Percentiles rank a stretch among this genome's conserved stretches.
Conservation (phyloP, 2,329 filamentous ascomycete genomes). For the Fusarium chaquense region DNA sequence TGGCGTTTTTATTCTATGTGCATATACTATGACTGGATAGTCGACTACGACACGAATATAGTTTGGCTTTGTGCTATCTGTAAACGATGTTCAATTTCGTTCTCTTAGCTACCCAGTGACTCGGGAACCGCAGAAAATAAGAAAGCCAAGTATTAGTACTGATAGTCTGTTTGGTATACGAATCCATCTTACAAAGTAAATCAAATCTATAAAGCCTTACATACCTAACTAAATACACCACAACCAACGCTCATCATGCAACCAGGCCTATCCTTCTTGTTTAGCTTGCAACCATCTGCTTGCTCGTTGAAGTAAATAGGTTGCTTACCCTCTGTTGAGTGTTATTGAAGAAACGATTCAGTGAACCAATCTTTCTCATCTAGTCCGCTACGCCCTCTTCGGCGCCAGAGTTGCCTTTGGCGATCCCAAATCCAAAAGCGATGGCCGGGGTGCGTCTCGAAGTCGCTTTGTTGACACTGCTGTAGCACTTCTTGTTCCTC, state of each 20-base stretch:
- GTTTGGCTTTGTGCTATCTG: not conserved
- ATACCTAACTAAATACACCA: not conserved
- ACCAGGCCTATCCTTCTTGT: not conserved
- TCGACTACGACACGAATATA: constrained; percentile 19
- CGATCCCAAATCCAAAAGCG: constrained; percentile 27
- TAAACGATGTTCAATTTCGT: not conserved
- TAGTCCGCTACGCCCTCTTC: constrained; percentile 4
- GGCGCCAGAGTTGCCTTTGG: constrained; percentile 22
- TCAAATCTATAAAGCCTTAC: not conserved
- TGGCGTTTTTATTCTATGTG: constrained; percentile 33
- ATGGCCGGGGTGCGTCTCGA: constrained; percentile 23
- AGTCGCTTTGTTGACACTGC: constrained; percentile 1
- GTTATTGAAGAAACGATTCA: constrained; percentile 7
- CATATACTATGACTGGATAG: constrained; percentile 30
- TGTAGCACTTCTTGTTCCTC: not conserved
- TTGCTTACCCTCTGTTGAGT: constrained; percentile 6
- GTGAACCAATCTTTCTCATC: constrained; percentile 30
- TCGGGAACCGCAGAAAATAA: not conserved
- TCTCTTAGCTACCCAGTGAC: not conserved
- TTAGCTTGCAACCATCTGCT: constrained; percentile 4
- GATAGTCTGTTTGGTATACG: not conserved
- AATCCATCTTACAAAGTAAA: not conserved
- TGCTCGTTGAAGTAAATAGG: not conserved
- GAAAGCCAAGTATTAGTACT: not conserved
- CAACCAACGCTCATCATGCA: not conserved